These are phyloP conservation scores for Pseudovirgaria hyperparasitica DNA, from an alignment of 2,329 filamentous ascomycete genomes.

Conservation along the genomic window DNA sequence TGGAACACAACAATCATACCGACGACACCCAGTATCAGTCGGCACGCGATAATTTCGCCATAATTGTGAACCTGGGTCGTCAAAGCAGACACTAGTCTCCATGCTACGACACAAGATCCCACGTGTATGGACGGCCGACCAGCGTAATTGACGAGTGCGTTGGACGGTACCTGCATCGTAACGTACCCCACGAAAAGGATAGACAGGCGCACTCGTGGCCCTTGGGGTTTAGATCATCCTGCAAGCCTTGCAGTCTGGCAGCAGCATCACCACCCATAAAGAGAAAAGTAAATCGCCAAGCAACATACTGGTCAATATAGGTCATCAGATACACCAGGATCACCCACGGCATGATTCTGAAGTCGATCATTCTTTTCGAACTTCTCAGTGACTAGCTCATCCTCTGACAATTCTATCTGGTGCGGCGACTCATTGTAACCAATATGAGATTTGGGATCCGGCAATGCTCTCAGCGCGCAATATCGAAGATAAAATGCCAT, in stretches of 20 bases:
- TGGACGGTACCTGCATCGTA: conserved; percentile 1
- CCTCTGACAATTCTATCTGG: too few relatives aligned
- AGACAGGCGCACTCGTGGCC: conserved; percentile 1
- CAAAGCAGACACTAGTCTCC: background rate
- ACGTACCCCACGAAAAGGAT: conserved; percentile 1
- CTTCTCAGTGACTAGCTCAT: too few relatives aligned
- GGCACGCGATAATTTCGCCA: conserved; percentile 9
- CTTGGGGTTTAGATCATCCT: background rate
- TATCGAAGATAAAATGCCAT: too few relatives aligned
- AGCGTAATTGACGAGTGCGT: conserved; percentile 3
- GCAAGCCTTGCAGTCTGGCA: background rate
- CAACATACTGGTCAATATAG: conserved; percentile 3
- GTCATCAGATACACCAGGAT: conserved; percentile 3
- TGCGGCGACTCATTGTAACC: too few relatives aligned
- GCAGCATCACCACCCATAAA: conserved; percentile 2
- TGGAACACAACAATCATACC: too few relatives aligned
- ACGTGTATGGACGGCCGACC: conserved; percentile 3
- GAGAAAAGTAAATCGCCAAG: too few relatives aligned
- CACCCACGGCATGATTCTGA: conserved; percentile 4
- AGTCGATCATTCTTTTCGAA: conserved; percentile 3
- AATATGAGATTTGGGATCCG: too few relatives aligned
- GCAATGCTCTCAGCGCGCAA: too few relatives aligned
- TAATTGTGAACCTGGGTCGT: conserved; percentile 7
- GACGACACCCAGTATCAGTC: conserved; percentile 1
- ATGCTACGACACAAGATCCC: conserved; percentile 2